phyloP scores from a whole-genome alignment of 1,139 yeast genomes.

The Casaregolazyma suthepensis region DNA sequence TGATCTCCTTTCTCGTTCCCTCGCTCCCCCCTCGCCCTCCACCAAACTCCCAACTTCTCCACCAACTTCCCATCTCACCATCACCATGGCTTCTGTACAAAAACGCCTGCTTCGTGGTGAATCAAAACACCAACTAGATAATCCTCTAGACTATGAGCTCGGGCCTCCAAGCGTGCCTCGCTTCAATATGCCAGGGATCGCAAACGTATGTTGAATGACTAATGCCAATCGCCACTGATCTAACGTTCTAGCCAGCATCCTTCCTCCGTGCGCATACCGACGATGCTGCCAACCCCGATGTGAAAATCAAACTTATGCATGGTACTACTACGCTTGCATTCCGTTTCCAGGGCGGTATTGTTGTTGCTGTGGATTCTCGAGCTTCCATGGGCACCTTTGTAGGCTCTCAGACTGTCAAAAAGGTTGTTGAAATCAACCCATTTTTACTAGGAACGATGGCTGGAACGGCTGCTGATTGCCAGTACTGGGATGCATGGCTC shows the following conservation, averaged over 20 bases:
- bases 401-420: constrained; percentile 96
- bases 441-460: constrained; percentile 97
- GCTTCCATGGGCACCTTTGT: constrained; percentile 99
- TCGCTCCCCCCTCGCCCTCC: neutral
- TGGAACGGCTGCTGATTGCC: constrained; percentile 99
- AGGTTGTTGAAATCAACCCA: constrained; percentile 95
- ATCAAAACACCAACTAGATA: neutral
- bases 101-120: neutral
- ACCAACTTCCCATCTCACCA: neutral
- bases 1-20: constrained; percentile 11
- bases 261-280: constrained; percentile 97
- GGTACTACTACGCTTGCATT: constrained; percentile 98
- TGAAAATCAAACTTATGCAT: constrained; percentile 93
- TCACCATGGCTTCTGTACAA: neutral
- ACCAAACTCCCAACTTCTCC: neutral
- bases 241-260: constrained; percentile 61
- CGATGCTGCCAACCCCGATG: constrained; percentile 85
- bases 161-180: constrained; percentile 39
- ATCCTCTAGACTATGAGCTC: neutral
- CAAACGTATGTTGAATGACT: constrained; percentile 51
- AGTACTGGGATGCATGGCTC: constrained; percentile 98
- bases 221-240: constrained; percentile 32
- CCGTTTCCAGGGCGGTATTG: constrained; percentile 90
- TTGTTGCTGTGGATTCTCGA: constrained; percentile 95
- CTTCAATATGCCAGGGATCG: constrained; percentile 72